Percentiles rank a stretch among this genome's conserved stretches.
These are phyloP conservation scores for Magnusiomyces magnusii DNA, from an alignment of 1,139 yeast species.

Conservation along the genomic window DNA sequence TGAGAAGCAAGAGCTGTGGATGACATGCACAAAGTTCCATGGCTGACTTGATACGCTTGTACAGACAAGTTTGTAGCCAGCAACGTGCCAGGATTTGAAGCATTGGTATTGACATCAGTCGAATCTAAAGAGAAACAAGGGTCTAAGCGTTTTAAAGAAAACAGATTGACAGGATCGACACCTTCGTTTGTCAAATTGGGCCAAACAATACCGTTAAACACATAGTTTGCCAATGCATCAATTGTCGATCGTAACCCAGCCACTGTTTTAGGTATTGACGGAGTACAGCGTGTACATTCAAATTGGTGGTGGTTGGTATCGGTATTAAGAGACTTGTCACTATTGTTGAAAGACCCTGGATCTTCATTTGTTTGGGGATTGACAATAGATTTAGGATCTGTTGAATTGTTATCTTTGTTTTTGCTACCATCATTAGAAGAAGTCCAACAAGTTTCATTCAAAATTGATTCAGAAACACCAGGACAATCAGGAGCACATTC, in stretches of 20 bases:
- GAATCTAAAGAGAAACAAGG: too few species aligned
- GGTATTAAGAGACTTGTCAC: neutral
- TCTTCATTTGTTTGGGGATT: neutral
- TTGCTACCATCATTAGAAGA: neutral
- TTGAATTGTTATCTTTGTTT: neutral
- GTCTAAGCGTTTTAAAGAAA: constrained; percentile 21
- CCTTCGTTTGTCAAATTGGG: constrained; percentile 52
- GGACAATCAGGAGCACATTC: neutral
- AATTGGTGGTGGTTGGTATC: neutral
- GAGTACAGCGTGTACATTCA: neutral
- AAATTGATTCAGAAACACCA: neutral
- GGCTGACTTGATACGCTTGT: constrained; percentile 12
- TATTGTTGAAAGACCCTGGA: neutral
- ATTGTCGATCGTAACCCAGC: constrained; percentile 51
- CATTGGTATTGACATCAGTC: neutral
- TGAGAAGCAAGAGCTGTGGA: constrained; percentile 2
- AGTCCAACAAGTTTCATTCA: neutral
- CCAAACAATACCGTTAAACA: constrained; percentile 77
- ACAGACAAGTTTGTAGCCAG: constrained; percentile 15
- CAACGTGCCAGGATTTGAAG: neutral
- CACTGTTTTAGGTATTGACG: constrained; percentile 36
- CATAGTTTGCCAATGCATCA: constrained; percentile 43
- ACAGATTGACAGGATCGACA: constrained; percentile 25
- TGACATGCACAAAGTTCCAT: constrained; percentile 14
- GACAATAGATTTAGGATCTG: neutral